phyloP scores from a whole-genome alignment of 1,284 basidiomycete species.

The Pseudozyma hubeiensis region DNA sequence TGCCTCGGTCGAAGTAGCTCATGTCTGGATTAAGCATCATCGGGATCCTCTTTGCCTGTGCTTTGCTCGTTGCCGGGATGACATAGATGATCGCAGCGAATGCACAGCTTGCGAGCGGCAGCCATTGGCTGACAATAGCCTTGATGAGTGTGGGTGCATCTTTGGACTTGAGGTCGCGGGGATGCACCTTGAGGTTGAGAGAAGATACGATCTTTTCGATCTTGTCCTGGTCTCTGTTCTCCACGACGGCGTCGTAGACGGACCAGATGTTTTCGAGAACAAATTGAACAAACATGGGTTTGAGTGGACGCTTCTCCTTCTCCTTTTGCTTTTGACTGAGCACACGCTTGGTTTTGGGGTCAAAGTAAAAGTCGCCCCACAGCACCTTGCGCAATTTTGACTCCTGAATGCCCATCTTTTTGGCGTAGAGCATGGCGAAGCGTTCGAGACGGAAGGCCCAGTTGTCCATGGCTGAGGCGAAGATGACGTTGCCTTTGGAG shows the following conservation, averaged over 20 bases:
- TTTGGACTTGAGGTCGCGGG: slow-evolving; percentile 91
- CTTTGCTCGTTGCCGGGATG: slow-evolving; percentile 84
- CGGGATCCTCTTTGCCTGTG: slow-evolving; percentile 86
- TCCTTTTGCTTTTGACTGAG: slow-evolving; percentile 88
- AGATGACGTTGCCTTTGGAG: slow-evolving; percentile 94
- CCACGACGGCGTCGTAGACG: slow-evolving; percentile 75
- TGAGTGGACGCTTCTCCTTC: slow-evolving; percentile 78
- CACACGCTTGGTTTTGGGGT: slow-evolving; percentile 94
- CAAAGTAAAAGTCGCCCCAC: slow-evolving; percentile 98
- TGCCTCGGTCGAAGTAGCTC: slow-evolving; percentile 71
- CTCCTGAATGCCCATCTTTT: slow-evolving; percentile 92
- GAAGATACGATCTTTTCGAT: slow-evolving; percentile 88
- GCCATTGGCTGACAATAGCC: slow-evolving; percentile 93
- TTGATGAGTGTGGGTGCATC: slow-evolving; percentile 86
- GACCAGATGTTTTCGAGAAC: slow-evolving; percentile 97
- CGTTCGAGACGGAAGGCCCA: slow-evolving; percentile 97
- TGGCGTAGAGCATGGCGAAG: slow-evolving; percentile 91
- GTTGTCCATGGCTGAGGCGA: slow-evolving; percentile 94
- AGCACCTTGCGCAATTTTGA: slow-evolving; percentile 85
- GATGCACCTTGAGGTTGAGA: slow-evolving; percentile 84
- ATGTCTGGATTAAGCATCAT: slow-evolving; percentile 90
- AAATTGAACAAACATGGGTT: slow-evolving; percentile 98
- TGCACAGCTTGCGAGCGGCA: slow-evolving; percentile 90
- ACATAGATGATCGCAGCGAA: slow-evolving; percentile 93
- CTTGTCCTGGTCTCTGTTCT: slow-evolving; percentile 73